These are phyloP conservation scores for Paraleonurus japonicus DNA, from an alignment of 257 asterid species.

Conservation along the genomic window DNA sequence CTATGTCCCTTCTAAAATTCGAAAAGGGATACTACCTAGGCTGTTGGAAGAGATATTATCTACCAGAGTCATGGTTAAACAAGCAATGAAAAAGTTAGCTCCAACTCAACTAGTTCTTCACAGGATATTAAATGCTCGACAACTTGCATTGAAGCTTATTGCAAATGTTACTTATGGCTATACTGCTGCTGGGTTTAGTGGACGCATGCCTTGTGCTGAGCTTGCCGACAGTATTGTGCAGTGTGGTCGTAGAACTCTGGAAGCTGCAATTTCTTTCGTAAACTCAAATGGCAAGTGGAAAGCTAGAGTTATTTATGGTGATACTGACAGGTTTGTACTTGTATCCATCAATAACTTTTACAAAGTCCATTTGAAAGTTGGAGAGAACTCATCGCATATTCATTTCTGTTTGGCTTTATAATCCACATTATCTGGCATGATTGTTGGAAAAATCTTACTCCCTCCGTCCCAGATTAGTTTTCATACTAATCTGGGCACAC, in stretches of 20 bases:
- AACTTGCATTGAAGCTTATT: constrained; percentile 95
- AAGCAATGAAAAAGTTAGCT: constrained; percentile 81
- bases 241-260: constrained; percentile 94
- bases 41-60: constrained; percentile 89
- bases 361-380: background rate
- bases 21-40: constrained; percentile 86
- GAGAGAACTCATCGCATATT: background rate
- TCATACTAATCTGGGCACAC: too few relatives aligned
- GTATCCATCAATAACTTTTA: background rate
- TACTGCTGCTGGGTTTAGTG: constrained; percentile 99
- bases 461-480: too few relatives aligned
- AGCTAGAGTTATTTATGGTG: constrained; percentile 90
- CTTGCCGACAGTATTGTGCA: constrained; percentile 98
- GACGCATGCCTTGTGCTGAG: constrained; percentile 99
- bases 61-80: constrained; percentile 94
- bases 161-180: constrained; percentile 97
- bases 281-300: constrained; percentile 76
- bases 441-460: too few relatives aligned
- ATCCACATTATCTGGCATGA: too few relatives aligned
- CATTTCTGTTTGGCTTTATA: background rate
- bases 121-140: constrained; percentile 88
- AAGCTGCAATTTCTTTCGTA: constrained; percentile 79
- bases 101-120: constrained; percentile 74
- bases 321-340: constrained; percentile 75
- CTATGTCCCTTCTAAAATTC: constrained; percentile 73